phyloP scores from a whole-genome alignment of 2,329 filamentous ascomycete species.

The Aspergillus sp. region DNA sequence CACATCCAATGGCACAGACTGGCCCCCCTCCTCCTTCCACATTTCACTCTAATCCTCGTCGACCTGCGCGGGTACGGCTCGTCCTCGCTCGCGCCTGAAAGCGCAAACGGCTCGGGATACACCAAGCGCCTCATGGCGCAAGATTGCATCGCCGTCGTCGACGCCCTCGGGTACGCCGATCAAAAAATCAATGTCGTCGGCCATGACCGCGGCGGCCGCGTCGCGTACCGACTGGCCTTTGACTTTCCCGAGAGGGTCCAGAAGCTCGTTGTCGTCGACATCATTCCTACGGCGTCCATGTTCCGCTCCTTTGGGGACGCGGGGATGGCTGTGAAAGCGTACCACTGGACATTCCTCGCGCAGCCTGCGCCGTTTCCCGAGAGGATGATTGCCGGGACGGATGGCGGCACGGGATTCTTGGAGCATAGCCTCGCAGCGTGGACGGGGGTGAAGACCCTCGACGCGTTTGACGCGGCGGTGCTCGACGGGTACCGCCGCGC shows the following conservation, averaged over 20 bases:
- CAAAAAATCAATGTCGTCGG: neutral
- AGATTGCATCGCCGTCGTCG: constrained; percentile 2
- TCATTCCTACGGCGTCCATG: constrained; percentile 4
- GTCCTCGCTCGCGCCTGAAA: neutral
- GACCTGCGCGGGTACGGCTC: constrained; percentile 10
- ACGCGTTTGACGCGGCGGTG: neutral
- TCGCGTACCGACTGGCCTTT: neutral
- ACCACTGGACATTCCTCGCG: constrained; percentile 9
- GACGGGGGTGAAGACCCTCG: neutral
- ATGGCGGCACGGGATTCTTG: neutral
- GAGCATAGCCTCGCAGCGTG: neutral
- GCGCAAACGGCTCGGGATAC: constrained; percentile 1
- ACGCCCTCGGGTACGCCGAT: neutral
- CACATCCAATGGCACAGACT: constrained; percentile 6
- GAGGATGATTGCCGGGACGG: neutral
- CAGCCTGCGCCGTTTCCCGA: constrained; percentile 5
- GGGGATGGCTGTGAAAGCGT: neutral
- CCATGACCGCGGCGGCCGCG: constrained; percentile 3
- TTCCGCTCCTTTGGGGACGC: neutral
- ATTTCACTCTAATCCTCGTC: constrained; percentile 5
- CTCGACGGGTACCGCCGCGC: neutral
- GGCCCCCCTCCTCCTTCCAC: neutral
- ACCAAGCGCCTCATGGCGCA: constrained; percentile 7
- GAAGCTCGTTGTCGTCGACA: neutral
- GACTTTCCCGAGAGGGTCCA: neutral